Evolutionary conservation across 192 early-diverging fungal genomes (phyloP), one percentile per base, ranked within the genome.

Genomic region (Mortierella hygrophila): DNA sequence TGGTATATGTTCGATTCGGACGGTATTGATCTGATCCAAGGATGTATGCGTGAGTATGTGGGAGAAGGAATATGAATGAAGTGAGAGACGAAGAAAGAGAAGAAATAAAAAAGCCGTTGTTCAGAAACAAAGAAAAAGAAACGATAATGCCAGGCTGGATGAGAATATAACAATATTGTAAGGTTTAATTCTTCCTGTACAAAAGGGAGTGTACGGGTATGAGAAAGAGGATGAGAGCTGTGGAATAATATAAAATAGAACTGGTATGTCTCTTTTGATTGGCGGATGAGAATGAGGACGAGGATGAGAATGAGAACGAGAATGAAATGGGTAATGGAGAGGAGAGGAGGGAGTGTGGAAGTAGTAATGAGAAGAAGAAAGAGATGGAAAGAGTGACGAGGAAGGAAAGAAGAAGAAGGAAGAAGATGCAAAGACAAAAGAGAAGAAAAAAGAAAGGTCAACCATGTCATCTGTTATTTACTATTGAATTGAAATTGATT

Each of bases 1-100:
- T 52, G 26, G 72, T 65, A 46, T 81, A 47, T 41, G 65, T 65
- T 37, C 74, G 73, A 65, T 70, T 70, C 42, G 9, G 46, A 23
- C 6, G 26, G 70, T n/a, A 74, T 41, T 47, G 72, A 46, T 29
- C 21, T 41, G 42, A 41, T 35, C 41, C 23, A 71, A 35, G 23
- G 41, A 18, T 71, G 8, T 41, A 40, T 46, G 41, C 41, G 70
- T 71, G 42, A 42, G 29, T 44, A 72, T 46, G 46, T 41, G 0
- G 37, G 23, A 40, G 26, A n/a, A 65, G 40, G 41, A 73, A 42
- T 46, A 23, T 8, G 20, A 29, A 42, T 13, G 26, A 29, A 32
- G 26, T 15, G 29, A 29, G 13, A 65, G 29, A 65, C 8, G 1
- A 23, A 40, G 37, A 38, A 16, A 75, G 13, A 29, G 29, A 65